Evolutionary conservation across 176 grass and related monocot species (phyloP), one percentile per base, ranked within the genome.

Genomic region (Raddia distichophylla): DNA sequence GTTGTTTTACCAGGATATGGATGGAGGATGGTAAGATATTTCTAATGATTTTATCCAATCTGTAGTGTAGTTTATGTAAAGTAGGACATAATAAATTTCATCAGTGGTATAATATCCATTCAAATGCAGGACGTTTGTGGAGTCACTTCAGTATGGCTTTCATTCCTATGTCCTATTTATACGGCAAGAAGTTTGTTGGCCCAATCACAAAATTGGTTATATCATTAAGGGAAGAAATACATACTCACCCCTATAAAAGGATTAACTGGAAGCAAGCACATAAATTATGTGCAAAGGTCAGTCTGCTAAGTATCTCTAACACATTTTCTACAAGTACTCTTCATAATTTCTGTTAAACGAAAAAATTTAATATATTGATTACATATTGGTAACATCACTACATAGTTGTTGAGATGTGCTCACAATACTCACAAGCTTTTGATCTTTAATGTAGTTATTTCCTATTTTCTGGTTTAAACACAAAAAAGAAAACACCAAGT

Each of bases 161-260:
- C 57, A 80, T 90, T 57, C 84, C 93, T 47, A 90, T 95, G 87
- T 75, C 75, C 45, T 95, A 95, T 79, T 80, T 95, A 65, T 95
- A 95, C 79, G 93, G 87, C 51, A 90, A 90, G 83, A 87, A 82
- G 34, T 92, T 92, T 88, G 90, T 90, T 2, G 90, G 87, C 7
- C 87, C 87, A 7, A 90, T 84, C 18, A 95, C 84, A 43, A 48
- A 75, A 75, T 80, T 86, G 33, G 85, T 92, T 69, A 44, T 85
- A 64, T 86, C 89, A 22, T 69, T 95, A 50, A 88, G 93, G 59
- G 74, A 90, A 58, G 93, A 95, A 54, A 62, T 95, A 42, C 84
- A 95, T 79, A 83, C 79, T 77, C 84, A 87, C 57, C 84, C 87
- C 75, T 95, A 95, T 34, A 54, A 86, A 73, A 87, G 44, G 54